These are phyloP conservation scores for Zygosaccharomyces pseudobailii DNA, from an alignment of 1,139 yeast genomes.

Conservation along the genomic window DNA sequence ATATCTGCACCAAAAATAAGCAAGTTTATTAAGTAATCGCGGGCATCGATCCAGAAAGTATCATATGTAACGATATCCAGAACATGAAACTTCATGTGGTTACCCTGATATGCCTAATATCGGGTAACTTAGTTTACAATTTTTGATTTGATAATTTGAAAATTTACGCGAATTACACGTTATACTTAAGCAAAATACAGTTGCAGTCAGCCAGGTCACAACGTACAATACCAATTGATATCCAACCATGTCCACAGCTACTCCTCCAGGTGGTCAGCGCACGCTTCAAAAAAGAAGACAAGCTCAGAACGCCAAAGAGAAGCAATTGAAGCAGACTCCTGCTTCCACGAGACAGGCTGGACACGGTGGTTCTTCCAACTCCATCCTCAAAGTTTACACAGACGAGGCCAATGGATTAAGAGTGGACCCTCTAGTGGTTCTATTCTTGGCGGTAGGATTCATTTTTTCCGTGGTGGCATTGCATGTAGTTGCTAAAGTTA, in stretches of 20 bases:
- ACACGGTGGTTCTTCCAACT: slow-evolving; percentile 93
- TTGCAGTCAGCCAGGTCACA: not conserved
- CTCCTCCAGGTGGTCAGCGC: slow-evolving; percentile 77
- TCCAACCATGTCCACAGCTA: slow-evolving; percentile 19
- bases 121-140: not conserved
- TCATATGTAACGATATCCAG: too few relatives aligned
- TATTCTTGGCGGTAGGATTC: slow-evolving; percentile 93
- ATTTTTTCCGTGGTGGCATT: slow-evolving; percentile 89
- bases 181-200: not conserved
- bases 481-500: slow-evolving; percentile 88
- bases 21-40: too few relatives aligned
- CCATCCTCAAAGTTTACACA: slow-evolving; percentile 91
- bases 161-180: slow-evolving; percentile 1
- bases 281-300: slow-evolving; percentile 84
- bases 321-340: slow-evolving; percentile 67
- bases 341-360: slow-evolving; percentile 93
- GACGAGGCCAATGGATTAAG: slow-evolving; percentile 96
- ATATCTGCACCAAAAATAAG: too few relatives aligned
- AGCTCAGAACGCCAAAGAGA: slow-evolving; percentile 81
- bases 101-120: too few relatives aligned
- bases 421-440: slow-evolving; percentile 93
- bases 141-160: not conserved
- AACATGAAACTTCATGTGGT: too few relatives aligned
- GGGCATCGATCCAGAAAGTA: too few relatives aligned
- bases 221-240: not conserved